These are phyloP conservation scores for Tympanopsis confertula DNA, from an alignment of 2,329 filamentous ascomycete genomes.

Conservation along the genomic window DNA sequence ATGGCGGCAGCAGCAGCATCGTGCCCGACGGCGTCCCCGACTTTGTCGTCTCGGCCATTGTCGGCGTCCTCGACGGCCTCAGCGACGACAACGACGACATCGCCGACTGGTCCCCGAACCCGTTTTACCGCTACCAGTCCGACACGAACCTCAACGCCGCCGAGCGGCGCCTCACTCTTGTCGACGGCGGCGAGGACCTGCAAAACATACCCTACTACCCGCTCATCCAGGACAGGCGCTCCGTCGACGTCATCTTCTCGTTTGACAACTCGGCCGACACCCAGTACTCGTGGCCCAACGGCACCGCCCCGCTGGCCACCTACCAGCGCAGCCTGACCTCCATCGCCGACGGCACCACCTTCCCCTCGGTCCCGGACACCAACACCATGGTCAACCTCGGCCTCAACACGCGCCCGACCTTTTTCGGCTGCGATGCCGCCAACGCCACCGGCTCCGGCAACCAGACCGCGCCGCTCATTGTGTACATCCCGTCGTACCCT, in stretches of 20 bases:
- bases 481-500: conserved; percentile 50
- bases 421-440: conserved; percentile 45
- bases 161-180: conserved; percentile 26
- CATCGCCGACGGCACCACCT: conserved; percentile 39
- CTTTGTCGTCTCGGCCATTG: conserved; percentile 13
- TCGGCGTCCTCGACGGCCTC: conserved; percentile 14
- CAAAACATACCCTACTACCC: conserved; percentile 41
- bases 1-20: conserved; percentile 7
- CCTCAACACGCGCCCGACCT: conserved; percentile 46
- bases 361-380: conserved; percentile 44
- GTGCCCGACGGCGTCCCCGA: conserved; percentile 5
- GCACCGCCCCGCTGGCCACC: conserved; percentile 42
- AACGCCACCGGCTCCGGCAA: conserved; percentile 14
- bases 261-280: conserved; percentile 56
- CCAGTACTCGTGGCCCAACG: conserved; percentile 44
- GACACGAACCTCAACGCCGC: conserved; percentile 20
- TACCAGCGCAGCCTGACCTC: conserved; percentile 37
- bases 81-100: conserved; percentile 27
- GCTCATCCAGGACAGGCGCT: conserved; percentile 33
- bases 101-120: conserved; percentile 46
- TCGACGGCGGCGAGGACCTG: conserved; percentile 34
- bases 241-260: conserved; percentile 52
- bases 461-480: conserved; percentile 15
- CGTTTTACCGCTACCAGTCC: conserved; percentile 40
- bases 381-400: conserved; percentile 44